Evolutionary conservation across 257 asterid species (phyloP).

Genomic region (Solanum peruvianum): DNA sequence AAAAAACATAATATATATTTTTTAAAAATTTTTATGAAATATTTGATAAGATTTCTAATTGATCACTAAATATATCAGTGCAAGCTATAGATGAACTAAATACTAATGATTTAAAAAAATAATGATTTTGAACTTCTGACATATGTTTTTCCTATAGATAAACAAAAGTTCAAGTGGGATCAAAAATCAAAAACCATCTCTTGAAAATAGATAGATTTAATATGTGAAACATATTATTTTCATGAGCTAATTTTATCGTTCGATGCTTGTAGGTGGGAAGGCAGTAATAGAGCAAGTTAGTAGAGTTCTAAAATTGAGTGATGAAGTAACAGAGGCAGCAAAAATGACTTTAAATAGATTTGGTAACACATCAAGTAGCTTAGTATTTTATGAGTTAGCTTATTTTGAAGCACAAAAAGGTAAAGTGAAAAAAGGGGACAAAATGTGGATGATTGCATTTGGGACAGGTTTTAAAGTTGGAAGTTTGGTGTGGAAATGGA

Average conservation of each 20-base stretch:
- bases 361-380: conserved; percentile 65
- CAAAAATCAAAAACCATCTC: accelerated
- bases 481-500: conserved; percentile 52
- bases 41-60: no score
- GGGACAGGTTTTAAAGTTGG: conserved; percentile 69
- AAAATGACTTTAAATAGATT: conserved; percentile 50
- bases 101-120: no score
- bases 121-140: no score
- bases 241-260: not conserved
- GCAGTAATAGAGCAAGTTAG: conserved; percentile 49
- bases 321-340: conserved; percentile 48
- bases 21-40: no score
- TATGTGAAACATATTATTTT: not conserved
- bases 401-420: conserved; percentile 52
- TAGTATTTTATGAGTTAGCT: conserved; percentile 55
- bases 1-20: no score
- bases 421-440: conserved; percentile 49
- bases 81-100: no score
- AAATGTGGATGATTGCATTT: conserved; percentile 67
- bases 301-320: conserved; percentile 22
- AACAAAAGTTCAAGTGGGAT: not conserved
- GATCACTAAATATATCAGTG: no score
- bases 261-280: conserved; percentile 27
- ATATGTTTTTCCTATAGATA: no score
- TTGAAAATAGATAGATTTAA: not conserved